Evolutionary conservation across 352 stramenopile genomes (phyloP), one percentile per base, ranked within the genome.

Genomic region (Phytophthora aleatoria): DNA sequence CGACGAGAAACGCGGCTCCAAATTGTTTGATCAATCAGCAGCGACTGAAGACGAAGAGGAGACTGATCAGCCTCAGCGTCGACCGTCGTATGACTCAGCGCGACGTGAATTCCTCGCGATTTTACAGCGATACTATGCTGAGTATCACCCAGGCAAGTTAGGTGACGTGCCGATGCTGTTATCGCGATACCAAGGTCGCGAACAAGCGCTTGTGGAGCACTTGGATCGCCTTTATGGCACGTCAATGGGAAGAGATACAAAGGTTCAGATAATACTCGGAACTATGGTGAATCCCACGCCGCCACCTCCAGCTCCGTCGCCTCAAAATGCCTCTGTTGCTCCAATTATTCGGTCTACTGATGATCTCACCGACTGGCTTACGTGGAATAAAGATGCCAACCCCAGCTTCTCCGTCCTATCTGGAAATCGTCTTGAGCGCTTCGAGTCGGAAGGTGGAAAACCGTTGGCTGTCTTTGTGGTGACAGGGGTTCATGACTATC

Each of bases 201-300:
- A 94, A 57, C 58, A 66, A 12, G 70, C 79, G 2, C 64, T 94
- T 1, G 49, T 92, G 0, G 71, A 79, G 12, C 83, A 91, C 35
- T 59, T 94, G 10, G 83, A 94, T 59, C 76, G 76, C 6, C 86
- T 94, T 30, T 90, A 92, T 52, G 74, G 75, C 8, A 89, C 85
- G 0, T 43, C 35, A 3, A 51, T 94, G 27, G 51, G 56, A 3
- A 61, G 68, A 11, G 74, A 91, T 27, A 15, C 16, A 3, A 64
- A 67, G 2, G 60, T 92, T 5, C 16, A 55, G 3, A 38, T 27
- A 13, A 47, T 91, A 3, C 57, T 91, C 3, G 39, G 65, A 5
- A 55, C 55, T 20, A 38, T 82, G 9, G 42, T 56, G 6, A 52
- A 30, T 3, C 35, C 57, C 4, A 43, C 27, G 5, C 27, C 41